Percentiles rank a stretch among this genome's conserved stretches.
These are phyloP conservation scores for Bruguiera sexangula DNA, from an alignment of 345 rosid genomes.

Conservation along the genomic window DNA sequence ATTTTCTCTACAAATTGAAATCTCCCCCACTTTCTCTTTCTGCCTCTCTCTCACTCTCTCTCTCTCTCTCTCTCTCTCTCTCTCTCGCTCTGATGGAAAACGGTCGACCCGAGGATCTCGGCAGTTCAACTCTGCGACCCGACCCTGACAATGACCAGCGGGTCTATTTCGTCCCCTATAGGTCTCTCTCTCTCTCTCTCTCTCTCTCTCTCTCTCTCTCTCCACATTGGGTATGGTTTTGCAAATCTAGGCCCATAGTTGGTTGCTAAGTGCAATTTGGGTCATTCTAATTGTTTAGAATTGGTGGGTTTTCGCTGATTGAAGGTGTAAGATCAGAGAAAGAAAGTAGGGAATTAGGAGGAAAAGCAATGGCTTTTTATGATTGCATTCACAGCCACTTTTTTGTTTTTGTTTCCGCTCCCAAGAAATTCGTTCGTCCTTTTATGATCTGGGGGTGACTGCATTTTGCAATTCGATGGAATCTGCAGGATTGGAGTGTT, in stretches of 20 bases:
- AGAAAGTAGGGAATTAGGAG: no score
- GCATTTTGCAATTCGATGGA: neutral
- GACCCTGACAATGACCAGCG: slow-evolving; percentile 74
- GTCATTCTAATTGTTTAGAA: neutral
- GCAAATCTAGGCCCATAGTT: neutral
- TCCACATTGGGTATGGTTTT: neutral
- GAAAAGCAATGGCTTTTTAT: neutral
- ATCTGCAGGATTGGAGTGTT: slow-evolving; percentile 2
- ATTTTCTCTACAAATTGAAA: slow-evolving; percentile 9
- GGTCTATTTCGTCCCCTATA: slow-evolving; percentile 82
- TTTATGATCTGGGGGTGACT: neutral
- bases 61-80: slow-evolving; percentile 18
- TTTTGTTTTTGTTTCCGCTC: neutral
- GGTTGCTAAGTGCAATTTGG: neutral
- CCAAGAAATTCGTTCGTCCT: neutral
- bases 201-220: neutral
- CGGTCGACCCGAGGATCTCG: slow-evolving; percentile 42
- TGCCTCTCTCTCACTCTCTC: slow-evolving; percentile 10
- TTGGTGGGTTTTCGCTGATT: neutral
- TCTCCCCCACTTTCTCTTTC: neutral
- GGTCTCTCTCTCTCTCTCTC: slow-evolving; percentile 36
- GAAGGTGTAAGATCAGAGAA: neutral
- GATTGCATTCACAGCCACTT: no score
- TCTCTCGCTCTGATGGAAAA: slow-evolving; percentile 33
- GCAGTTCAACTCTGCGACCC: slow-evolving; percentile 54